phyloP scores from a whole-genome alignment of 164 flowering plant genomes.

The Vitis riparia region DNA sequence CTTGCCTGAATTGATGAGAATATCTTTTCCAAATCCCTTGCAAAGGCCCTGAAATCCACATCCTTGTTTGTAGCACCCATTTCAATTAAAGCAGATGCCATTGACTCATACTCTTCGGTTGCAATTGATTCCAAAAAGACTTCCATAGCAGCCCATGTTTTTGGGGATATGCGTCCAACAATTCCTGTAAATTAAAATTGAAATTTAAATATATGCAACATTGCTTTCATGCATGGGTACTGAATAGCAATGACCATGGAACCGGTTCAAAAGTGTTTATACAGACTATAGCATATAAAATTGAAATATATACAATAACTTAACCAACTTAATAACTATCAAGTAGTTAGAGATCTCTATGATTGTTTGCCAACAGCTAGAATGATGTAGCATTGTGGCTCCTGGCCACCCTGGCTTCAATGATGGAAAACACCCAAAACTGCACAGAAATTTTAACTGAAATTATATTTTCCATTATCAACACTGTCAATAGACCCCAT shows the following conservation, averaged over 20 bases:
- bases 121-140: conserved; percentile 73
- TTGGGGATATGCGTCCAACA: conserved; percentile 96
- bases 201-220: not conserved
- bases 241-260: not conserved
- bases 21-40: conserved; percentile 82
- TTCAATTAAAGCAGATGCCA: conserved; percentile 89
- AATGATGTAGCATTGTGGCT: no score
- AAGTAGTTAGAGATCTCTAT: no score
- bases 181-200: conserved; percentile 53
- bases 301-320: not conserved
- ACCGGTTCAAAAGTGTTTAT: not conserved
- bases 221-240: not conserved
- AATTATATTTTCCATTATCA: no score
- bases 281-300: not conserved
- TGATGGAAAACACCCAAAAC: no score
- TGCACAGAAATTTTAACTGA: no score
- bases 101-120: conserved; percentile 77
- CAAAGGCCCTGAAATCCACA: conserved; percentile 75
- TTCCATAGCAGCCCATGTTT: conserved; percentile 95
- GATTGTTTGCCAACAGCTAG: no score
- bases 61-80: conserved; percentile 86
- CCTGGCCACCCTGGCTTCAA: no score
- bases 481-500: no score
- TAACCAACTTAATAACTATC: no score
- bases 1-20: conserved; percentile 85